Base-by-base conservation (phyloP, 441 rosid species). In the Erodium moschatum region DNA sequence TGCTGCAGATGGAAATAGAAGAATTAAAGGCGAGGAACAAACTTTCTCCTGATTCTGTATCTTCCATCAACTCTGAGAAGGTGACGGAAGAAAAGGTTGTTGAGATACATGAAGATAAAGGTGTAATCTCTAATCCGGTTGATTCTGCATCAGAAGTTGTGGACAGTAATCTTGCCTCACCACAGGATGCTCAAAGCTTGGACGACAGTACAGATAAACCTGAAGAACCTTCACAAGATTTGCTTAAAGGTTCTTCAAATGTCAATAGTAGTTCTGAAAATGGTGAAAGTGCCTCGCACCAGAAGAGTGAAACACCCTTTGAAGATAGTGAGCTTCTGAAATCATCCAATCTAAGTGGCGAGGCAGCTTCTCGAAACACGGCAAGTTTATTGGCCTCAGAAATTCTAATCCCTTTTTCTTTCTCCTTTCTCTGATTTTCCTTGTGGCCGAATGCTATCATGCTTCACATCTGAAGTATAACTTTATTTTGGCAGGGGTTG, bases 41-140 rank as follows among this genome's bases (percentile, higher is more conserved):
- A 68, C 66, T 67, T 75, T 67, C 76, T 67, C 71, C 79, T 8
- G 74, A 70, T 71, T 74, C 83, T 74, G 61, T 75, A 63, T 79
- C 67, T 77, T 74, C 82, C 61, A 58, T 54, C 63, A 63, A 69
- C 74, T 64, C 74, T 74, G 84, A 84, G 73, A 78, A 77, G n/a
- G 84, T 75, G 75, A 80, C 74, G 69, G 90, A 86, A 78, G 93
- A 84, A 72, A 81, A 71, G 78, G 84, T 78, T 68, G 86, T 83
- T 75, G 89, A 85, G 83, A 79, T 88, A 69, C 89, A 87, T 76
- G 89, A 89, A 73, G 85, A 84, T 52, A 84, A 77, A 76, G 80
- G 84, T 73, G 74, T 76, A 60, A 71, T 78, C 66, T 74, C 87
- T 71, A 79, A 77, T 61, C 81, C 81, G 66, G 66, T 68, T 73